A percentile compares a stretch with the other conserved stretches of the same genome.
Conservation (phyloP, 495 filamentous ascomycete genomes). For the Penicillium egyptiacum region DNA sequence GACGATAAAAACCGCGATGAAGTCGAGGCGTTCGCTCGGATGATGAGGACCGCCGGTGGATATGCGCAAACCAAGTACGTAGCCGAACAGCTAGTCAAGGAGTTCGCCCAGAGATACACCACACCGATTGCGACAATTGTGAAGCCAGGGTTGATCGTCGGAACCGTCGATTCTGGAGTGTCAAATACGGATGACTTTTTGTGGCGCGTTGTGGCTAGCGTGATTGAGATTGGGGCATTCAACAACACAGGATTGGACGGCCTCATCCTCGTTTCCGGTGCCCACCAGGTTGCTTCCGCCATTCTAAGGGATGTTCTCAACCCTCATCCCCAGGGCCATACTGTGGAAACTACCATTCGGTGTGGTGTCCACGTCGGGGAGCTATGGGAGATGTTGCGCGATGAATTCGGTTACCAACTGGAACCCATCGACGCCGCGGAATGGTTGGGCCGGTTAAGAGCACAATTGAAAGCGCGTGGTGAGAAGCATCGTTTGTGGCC, state of each 20-base stretch:
- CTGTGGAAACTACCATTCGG: background rate
- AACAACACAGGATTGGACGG: conserved; percentile 1
- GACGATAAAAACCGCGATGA: background rate
- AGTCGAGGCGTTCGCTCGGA: background rate
- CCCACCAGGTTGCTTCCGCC: conserved; percentile 1
- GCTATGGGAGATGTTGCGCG: background rate
- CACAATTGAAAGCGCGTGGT: background rate
- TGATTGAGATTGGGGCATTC: conserved; percentile 2
- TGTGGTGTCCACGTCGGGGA: background rate
- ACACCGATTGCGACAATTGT: conserved; percentile 18
- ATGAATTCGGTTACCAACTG: background rate
- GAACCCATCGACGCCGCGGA: background rate
- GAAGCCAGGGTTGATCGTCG: conserved; percentile 29
- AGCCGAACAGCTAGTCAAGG: conserved; percentile 24
- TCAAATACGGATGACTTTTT: conserved; percentile 31
- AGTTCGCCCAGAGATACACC: conserved; percentile 6
- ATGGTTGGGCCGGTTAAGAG: conserved; percentile 1
- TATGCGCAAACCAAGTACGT: conserved; percentile 33
- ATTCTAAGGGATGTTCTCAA: background rate
- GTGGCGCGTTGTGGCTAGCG: conserved; percentile 30
- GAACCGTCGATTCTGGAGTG: conserved; percentile 14
- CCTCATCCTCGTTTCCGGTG: background rate
- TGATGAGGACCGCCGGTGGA: conserved; percentile 12
- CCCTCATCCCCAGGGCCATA: background rate
- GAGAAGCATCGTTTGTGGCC: conserved; percentile 2